A percentile compares a stretch with the other conserved stretches of the same genome.
Evolutionary conservation across 75 land plant species (phyloP).

Genomic region (Larix kaempferi): DNA sequence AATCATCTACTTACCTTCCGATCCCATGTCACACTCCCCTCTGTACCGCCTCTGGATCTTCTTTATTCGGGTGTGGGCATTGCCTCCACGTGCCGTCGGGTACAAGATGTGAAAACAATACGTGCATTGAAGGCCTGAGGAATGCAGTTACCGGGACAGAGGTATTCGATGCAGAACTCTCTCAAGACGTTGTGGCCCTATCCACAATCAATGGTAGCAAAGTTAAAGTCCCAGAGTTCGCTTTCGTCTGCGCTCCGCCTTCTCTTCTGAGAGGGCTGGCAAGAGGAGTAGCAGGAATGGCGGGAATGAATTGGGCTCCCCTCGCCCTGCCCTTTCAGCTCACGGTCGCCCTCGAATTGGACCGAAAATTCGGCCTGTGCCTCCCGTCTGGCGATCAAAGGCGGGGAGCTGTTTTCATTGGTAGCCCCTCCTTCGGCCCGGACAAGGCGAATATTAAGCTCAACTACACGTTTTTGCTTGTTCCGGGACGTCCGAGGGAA

Average conservation of each 20-base stretch:
- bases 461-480: conserved; percentile 1
- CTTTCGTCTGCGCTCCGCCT: neutral
- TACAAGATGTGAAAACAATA: neutral
- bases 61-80: neutral
- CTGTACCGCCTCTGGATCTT: conserved; percentile 12
- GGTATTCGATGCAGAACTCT: too few relatives aligned
- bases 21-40: conserved; percentile 15
- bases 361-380: conserved; percentile 5
- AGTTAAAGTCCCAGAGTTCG: neutral
- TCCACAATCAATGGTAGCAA: neutral
- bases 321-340: conserved; percentile 5
- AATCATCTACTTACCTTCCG: conserved; percentile 16
- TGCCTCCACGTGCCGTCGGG: neutral
- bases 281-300: neutral
- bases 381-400: neutral
- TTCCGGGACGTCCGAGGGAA: neutral
- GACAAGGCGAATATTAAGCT: neutral
- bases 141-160: too few relatives aligned
- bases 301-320: neutral
- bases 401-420: neutral
- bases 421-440: neutral
- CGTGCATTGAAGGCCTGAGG: neutral
- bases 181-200: neutral
- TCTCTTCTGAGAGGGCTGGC: neutral
- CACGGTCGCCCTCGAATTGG: neutral